Evolutionary conservation across 345 rosid genomes (phyloP), one percentile per base, ranked within the genome.

Genomic region (Nasturtium officinale): DNA sequence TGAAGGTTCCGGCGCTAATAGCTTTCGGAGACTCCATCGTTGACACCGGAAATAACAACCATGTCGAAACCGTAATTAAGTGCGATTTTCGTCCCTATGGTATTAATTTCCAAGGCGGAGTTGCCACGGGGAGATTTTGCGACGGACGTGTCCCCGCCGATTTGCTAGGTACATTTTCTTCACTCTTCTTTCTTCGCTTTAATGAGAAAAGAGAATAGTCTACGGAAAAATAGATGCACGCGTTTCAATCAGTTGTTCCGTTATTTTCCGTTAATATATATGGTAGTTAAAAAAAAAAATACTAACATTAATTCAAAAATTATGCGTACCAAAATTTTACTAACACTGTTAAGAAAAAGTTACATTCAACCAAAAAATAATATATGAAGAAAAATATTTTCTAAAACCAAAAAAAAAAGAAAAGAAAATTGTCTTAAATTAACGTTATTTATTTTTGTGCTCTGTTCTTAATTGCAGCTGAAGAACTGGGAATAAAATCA

Each of bases 31-130:
- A 87, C 62, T 87, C 89, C 7, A 71, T 84, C 6, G 80, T 81
- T 6, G 92, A 87, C 69, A 73, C 92, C 0, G 92, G 89, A 23
- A 87, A 81, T 74, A 87, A 87, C 71, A 87, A 87, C 74, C 0
- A 70, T 30, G 28, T 85, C 26, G 38, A 61, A 6, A 85, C 89
- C 2, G 3, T 78, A 0, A 64, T 53, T 17, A 87, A 81, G 52
- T 67, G 82, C 71, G 73, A 87, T 29, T 85, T 84, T 61, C 81
- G 38, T 3, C 92, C 89, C 0, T 84, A 87, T 13, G 92, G 89
- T 47, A 78, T 82, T 35, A 81, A 87, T 61, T 84, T 87, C 68
- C 12, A 17, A 35, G 85, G 82, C 18, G 78, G 81, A 68, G 65
- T 57, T 17, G 81, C 92, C 1, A 83, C 88, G 3, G 92, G 92